Evolutionary conservation across 805 yeast genomes (phyloP), one percentile per base, ranked within the genome.

Genomic region (Brettanomyces nanus): DNA sequence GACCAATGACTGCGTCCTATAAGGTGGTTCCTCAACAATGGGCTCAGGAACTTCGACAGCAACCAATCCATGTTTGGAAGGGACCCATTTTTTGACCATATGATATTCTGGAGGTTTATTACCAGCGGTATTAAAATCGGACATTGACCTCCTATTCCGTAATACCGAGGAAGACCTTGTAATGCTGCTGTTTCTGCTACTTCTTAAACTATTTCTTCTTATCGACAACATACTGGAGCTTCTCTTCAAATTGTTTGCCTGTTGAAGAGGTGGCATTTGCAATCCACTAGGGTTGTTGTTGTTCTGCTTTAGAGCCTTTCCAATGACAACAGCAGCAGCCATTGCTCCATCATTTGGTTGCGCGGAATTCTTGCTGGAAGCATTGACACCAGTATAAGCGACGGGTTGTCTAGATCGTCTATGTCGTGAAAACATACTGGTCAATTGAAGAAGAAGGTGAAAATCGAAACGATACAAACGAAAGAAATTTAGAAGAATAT

Each of bases 21-120:
- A n/a, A n/a, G n/a, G n/a, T n/a, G n/a, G n/a, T n/a, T n/a, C n/a
- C n/a, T 33, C 37, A 13, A 5, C 43, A 19, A 40, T 36, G 5
- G 51, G 47, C 10, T 68, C 69, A 0, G 86, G 84, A 3, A 82
- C 87, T 47, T 82, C 89, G 4, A 82, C 64, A 7, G 80, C 67
- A 35, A 78, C 71, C 39, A 82, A 65, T 11, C 92, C 92, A 47
- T 74, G 68, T 3, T 84, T 77, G 2, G 86, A 79, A 2, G 92
- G 90, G 33, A 82, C 68, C 59, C 81, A 82, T 45, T 75, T 79
- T 46, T 77, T 80, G 7, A 80, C 71, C 61, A 72, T 79, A 38
- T 63, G 22, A 19, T 14, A 35, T 4, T 19, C 7, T 5, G 38
- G 38, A 10, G 32, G 14, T 9, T 19, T 25, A 4, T 3, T 13